phyloP scores from a whole-genome alignment of 345 rosid species.

The Rhodamnia rubescens region DNA sequence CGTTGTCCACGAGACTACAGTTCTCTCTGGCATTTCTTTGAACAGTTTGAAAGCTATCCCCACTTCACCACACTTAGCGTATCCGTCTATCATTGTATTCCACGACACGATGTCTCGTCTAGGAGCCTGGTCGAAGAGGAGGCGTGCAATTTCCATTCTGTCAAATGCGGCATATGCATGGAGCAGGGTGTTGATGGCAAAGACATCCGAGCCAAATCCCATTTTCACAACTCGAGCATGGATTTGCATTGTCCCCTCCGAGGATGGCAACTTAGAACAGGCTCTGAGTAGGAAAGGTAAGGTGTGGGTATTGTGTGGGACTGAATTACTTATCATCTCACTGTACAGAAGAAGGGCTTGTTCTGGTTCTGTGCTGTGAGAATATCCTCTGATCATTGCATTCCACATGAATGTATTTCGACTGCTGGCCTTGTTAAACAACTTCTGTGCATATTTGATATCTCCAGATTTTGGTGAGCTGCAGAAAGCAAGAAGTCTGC shows the following conservation, averaged over 20 bases:
- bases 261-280: constrained; percentile 37
- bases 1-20: constrained; percentile 55
- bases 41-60: constrained; percentile 29
- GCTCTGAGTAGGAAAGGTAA: constrained; percentile 68
- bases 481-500: constrained; percentile 37
- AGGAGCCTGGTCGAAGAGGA: constrained; percentile 31
- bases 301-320: constrained; percentile 41
- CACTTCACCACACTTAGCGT: constrained; percentile 30
- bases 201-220: constrained; percentile 36
- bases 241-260: constrained; percentile 38
- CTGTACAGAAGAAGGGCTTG: constrained; percentile 34
- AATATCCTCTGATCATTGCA: constrained; percentile 49
- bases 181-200: constrained; percentile 42
- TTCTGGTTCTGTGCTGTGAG: constrained; percentile 29
- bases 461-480: constrained; percentile 17
- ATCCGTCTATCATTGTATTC: constrained; percentile 61
- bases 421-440: constrained; percentile 27
- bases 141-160: constrained; percentile 17
- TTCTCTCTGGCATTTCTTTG: constrained; percentile 26
- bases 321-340: constrained; percentile 35
- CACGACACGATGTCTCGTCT: constrained; percentile 48
- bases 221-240: constrained; percentile 41
- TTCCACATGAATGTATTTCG: constrained; percentile 58
- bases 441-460: constrained; percentile 31
- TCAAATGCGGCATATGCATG: constrained; percentile 40